Evolutionary conservation across 805 yeast genomes (phyloP), one percentile per base, ranked within the genome.

Genomic region (Saturnispora sanitii): DNA sequence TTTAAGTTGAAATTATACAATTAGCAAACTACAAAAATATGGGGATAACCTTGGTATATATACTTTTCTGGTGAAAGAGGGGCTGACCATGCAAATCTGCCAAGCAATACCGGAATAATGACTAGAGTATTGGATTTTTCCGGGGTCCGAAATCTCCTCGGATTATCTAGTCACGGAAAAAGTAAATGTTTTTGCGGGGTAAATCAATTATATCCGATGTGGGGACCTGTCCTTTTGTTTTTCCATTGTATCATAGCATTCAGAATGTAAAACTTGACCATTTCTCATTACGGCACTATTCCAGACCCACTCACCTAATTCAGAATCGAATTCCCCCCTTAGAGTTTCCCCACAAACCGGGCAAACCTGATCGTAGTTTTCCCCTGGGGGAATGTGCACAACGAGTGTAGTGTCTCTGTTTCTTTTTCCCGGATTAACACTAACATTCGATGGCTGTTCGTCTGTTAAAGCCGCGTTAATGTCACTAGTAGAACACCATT

Each of bases 241-340:
- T n/a, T 17, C 51, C 8, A 84, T 70, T 48, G 85, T 92, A n/a
- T 70, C 61, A 53, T 70, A 75, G 54, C 94, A 83, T 2, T 76
- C 67, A 31, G 77, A 78, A 60, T 83, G 92, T 54, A 73, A 78
- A 20, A 74, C 67, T 35, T 46, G 52, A 11, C 60, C 58, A 38
- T 68, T 64, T 1, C 64, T 65, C 38, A 65, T 67, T 12, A 77
- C 65, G 2, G 86, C 79, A 53, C 80, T 78, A 46, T 65, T 69
- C 87, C 88, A 82, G 17, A 82, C 72, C 94, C 94, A 83, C 49
- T 81, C 88, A 43, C 87, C 90, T 2, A 71, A 60, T 35, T 77
- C 81, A 49, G 82, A 90, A 49, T 76, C 77, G 67, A 79, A 83
- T 6, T 70, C 70, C n/a, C 80, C 80, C 35, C 66, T 62, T 22